These are phyloP conservation scores for Posidonia oceanica DNA, from an alignment of 116 monocot species.

Conservation along the genomic window DNA sequence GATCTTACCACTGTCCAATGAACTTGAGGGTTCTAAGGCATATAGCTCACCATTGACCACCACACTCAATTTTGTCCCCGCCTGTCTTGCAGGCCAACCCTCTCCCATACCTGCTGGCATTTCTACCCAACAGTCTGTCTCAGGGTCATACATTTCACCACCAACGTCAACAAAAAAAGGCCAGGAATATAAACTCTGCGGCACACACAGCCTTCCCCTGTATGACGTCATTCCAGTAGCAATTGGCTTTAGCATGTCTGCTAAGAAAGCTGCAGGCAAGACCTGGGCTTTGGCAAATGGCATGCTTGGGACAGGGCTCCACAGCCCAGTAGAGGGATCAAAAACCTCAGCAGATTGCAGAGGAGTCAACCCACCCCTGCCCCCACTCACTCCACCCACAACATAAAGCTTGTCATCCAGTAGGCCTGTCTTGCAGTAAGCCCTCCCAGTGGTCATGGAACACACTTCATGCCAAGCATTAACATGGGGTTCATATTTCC, in stretches of 20 bases:
- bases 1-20: slow-evolving; percentile 61
- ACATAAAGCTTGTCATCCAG: slow-evolving; percentile 82
- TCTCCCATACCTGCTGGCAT: slow-evolving; percentile 97
- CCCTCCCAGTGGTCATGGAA: slow-evolving; percentile 63
- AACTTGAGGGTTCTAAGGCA: slow-evolving; percentile 73
- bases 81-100: slow-evolving; percentile 85
- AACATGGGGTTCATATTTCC: slow-evolving; percentile 61
- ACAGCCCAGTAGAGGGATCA: slow-evolving; percentile 60
- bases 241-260: slow-evolving; percentile 75
- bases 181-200: slow-evolving; percentile 85
- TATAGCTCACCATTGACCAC: slow-evolving; percentile 69
- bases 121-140: slow-evolving; percentile 52
- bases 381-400: slow-evolving; percentile 66
- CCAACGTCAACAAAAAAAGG: slow-evolving; percentile 86
- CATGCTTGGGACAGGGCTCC: slow-evolving; percentile 63
- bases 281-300: slow-evolving; percentile 63
- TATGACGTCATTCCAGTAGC: slow-evolving; percentile 89
- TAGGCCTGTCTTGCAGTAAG: slow-evolving; percentile 76
- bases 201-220: slow-evolving; percentile 63
- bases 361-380: slow-evolving; percentile 53
- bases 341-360: slow-evolving; percentile 77
- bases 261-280: slow-evolving; percentile 55
- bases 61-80: slow-evolving; percentile 70
- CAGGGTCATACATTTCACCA: slow-evolving; percentile 81
- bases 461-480: slow-evolving; percentile 70